Evolutionary conservation across 2,329 filamentous ascomycete species (phyloP).

Genomic region (Aspergillus latus): DNA sequence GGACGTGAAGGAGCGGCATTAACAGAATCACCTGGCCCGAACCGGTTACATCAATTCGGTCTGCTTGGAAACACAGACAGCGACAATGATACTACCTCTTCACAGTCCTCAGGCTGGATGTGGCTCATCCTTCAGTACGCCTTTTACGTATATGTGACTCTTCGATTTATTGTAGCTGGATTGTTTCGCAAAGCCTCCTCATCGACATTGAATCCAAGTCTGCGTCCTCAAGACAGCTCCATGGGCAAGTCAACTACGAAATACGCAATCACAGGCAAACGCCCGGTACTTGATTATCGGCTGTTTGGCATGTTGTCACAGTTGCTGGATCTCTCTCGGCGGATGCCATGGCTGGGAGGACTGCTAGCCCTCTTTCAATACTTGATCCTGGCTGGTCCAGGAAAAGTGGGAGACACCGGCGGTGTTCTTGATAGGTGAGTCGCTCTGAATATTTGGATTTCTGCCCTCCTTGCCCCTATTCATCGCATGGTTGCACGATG

Average conservation of each 20-base stretch:
- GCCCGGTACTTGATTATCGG: constrained; percentile 73
- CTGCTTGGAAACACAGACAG: constrained; percentile 47
- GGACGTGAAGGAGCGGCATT: constrained; percentile 25
- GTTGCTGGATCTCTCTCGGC: constrained; percentile 69
- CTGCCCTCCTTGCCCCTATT: constrained; percentile 8
- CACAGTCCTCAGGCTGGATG: constrained; percentile 40
- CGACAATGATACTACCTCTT: constrained; percentile 30
- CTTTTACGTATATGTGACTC: constrained; percentile 57
- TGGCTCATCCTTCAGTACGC: constrained; percentile 55
- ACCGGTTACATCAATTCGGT: constrained; percentile 58
- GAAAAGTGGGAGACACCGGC: constrained; percentile 70
- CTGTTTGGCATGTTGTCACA: constrained; percentile 72
- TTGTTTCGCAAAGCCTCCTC: constrained; percentile 68
- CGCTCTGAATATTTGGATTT: constrained; percentile 16
- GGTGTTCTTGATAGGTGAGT: constrained; percentile 89
- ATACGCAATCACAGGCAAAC: constrained; percentile 36
- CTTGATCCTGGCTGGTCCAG: constrained; percentile 70
- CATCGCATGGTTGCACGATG: neutral
- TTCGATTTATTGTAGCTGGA: constrained; percentile 66
- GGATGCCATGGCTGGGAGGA: constrained; percentile 90
- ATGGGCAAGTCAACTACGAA: constrained; percentile 34
- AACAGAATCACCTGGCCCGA: constrained; percentile 34
- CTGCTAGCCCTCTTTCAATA: constrained; percentile 73
- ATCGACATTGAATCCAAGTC: constrained; percentile 40
- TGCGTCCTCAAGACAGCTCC: constrained; percentile 20